Base-by-base conservation (phyloP, 768 basidiomycete species). In the Tricholoma terreum region DNA sequence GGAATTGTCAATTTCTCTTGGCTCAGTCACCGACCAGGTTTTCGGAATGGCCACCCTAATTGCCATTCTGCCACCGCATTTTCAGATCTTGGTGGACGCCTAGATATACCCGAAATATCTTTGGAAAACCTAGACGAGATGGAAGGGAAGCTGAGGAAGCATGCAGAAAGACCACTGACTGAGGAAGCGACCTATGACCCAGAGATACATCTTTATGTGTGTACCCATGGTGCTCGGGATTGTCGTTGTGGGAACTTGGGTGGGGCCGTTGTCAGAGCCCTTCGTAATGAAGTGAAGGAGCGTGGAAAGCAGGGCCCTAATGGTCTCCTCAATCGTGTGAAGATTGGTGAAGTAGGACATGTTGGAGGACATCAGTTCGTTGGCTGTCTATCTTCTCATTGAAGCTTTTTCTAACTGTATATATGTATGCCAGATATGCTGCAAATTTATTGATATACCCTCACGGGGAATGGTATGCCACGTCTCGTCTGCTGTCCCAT, bases 171-270 rank as follows among this genome's bases (percentile, higher is more conserved):
- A 27, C 45, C 61, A 57, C 33, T 57, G 17, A 45, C 38, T 24
- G 19, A 55, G 43, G 24, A 45, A 38, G 61, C 60, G 12, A 27
- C 24, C 6, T 6, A 27, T 27, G 24, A 27, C 6, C 24, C 24
- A n/a, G 67, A 73, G 34, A 65, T 76, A 4, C 72, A 79, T 19
- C 59, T 90, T 15, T 89, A 86, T 63, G 83, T 94, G 1, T 94
- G 92, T 67, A 92, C 90, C 4, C 92, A 94, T 66, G 84, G 82
- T 4, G 76, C 80, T 38, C 79, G 90, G 50, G 91, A 93, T 66
- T 94, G 91, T 71, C 78, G 91, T 5, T 93, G 92, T 60, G 87
- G 87, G 1, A 78, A 86, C 10, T 78, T 70, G 19, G 91, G 92
- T 0, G 78, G 79, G 2, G 75, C 72, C 10, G 79, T 93, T 6